phyloP scores from a whole-genome alignment of 2,329 filamentous ascomycete genomes.

The Xylaria sp. region DNA sequence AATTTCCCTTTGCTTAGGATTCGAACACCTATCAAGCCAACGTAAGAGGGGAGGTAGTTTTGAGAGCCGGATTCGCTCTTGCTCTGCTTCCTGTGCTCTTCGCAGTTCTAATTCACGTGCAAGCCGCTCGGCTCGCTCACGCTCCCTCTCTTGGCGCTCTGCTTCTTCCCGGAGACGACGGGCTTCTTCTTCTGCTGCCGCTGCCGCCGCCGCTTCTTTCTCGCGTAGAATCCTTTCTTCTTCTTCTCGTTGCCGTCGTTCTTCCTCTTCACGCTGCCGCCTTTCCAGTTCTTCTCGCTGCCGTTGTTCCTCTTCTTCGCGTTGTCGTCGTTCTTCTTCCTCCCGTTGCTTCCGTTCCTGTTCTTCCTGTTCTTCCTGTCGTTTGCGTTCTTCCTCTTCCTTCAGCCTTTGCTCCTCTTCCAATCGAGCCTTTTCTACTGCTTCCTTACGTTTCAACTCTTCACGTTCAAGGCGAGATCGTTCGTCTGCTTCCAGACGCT shows the following conservation, averaged over 20 bases:
- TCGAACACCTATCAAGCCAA: slow-evolving; percentile 66
- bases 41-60: slow-evolving; percentile 69
- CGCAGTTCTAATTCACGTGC: slow-evolving; percentile 63
- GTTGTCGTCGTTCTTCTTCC: slow-evolving; percentile 51
- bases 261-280: slow-evolving; percentile 51
- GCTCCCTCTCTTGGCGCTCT: slow-evolving; percentile 61
- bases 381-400: slow-evolving; percentile 54
- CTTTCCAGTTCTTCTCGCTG: slow-evolving; percentile 39
- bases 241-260: slow-evolving; percentile 50
- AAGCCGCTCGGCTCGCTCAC: slow-evolving; percentile 55
- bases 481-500: slow-evolving; percentile 50
- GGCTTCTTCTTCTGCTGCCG: slow-evolving; percentile 47
- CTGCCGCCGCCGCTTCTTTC: slow-evolving; percentile 36
- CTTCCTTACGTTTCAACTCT: slow-evolving; percentile 45
- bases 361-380: slow-evolving; percentile 47
- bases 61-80: slow-evolving; percentile 64
- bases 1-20: slow-evolving; percentile 61
- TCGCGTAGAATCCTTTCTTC: slow-evolving; percentile 51
- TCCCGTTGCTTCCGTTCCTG: slow-evolving; percentile 48
- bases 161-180: slow-evolving; percentile 60
- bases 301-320: slow-evolving; percentile 48
- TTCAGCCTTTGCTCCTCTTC: slow-evolving; percentile 52
- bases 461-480: slow-evolving; percentile 42
- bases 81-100: slow-evolving; percentile 64
- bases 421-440: slow-evolving; percentile 49